Percentiles rank a stretch among this genome's conserved stretches.
phyloP scores from a whole-genome alignment of 768 basidiomycete genomes.

The Rhodocollybia butyracea region DNA sequence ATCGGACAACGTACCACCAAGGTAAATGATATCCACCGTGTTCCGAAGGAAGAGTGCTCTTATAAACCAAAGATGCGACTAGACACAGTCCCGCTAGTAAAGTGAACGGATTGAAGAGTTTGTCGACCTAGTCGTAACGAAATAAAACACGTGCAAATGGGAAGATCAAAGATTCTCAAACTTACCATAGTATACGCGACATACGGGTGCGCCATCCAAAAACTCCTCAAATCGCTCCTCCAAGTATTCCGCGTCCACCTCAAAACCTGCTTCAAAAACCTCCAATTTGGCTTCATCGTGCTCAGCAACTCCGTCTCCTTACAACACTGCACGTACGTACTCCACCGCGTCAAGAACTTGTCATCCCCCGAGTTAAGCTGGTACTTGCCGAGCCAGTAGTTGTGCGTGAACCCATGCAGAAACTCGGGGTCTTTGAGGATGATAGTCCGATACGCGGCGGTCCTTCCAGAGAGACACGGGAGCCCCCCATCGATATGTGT shows the following conservation, averaged over 20 bases:
- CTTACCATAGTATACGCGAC: constrained; percentile 91
- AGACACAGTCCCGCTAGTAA: constrained; percentile 81
- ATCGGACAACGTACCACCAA: constrained; percentile 61
- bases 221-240: constrained; percentile 82
- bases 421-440: constrained; percentile 96
- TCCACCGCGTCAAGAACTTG: constrained; percentile 93
- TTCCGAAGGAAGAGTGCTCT: constrained; percentile 65
- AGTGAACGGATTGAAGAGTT: constrained; percentile 83
- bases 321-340: constrained; percentile 88
- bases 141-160: constrained; percentile 1
- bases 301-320: constrained; percentile 81
- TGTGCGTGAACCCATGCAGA: constrained; percentile 89
- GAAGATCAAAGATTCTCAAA: constrained; percentile 36
- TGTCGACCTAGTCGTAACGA: constrained; percentile 59
- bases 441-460: constrained; percentile 90
- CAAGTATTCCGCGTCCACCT: constrained; percentile 95
- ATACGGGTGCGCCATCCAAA: constrained; percentile 90
- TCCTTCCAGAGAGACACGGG: constrained; percentile 89
- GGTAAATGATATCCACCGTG: constrained; percentile 79
- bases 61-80: constrained; percentile 73
- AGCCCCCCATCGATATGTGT: constrained; percentile 93
- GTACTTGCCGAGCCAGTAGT: constrained; percentile 92
- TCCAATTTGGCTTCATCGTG: constrained; percentile 97
- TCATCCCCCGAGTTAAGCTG: constrained; percentile 93
- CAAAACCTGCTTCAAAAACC: constrained; percentile 90